Conservation (phyloP, 176 grass and related monocot genomes). For the Aechmea fasciata region DNA sequence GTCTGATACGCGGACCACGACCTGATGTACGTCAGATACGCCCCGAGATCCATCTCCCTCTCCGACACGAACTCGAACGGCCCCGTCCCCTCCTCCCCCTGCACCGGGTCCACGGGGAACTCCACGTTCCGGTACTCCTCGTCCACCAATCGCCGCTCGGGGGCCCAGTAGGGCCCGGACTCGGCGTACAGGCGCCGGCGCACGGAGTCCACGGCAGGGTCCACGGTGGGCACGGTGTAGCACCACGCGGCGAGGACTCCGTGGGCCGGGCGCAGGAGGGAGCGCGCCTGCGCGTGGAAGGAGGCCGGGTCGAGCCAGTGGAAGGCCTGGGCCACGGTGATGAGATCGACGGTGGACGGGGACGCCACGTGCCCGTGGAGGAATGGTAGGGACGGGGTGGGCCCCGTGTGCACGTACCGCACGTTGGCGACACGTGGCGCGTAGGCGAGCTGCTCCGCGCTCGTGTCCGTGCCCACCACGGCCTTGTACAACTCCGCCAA, state of each 20-base stretch:
- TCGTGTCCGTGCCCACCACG: conserved; percentile 82
- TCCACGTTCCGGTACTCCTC: conserved; percentile 49
- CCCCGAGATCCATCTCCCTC: conserved; percentile 38
- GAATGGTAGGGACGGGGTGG: conserved; percentile 13
- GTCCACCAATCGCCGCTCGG: conserved; percentile 43
- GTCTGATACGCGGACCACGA: conserved; percentile 95
- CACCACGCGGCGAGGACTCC: conserved; percentile 87
- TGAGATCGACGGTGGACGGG: conserved; percentile 42
- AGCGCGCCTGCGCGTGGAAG: conserved; percentile 49
- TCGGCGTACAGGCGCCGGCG: conserved; percentile 47
- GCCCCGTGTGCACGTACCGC: conserved; percentile 45
- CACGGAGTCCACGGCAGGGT: conserved; percentile 44
- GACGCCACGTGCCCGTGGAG: conserved; percentile 38
- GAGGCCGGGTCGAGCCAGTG: conserved; percentile 76
- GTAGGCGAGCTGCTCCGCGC: conserved; percentile 56
- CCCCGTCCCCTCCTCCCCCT: conserved; percentile 38
- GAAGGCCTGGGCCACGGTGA: conserved; percentile 81
- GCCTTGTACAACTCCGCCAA: conserved; percentile 45
- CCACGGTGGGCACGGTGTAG: conserved; percentile 58
- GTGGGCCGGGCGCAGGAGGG: conserved; percentile 28
- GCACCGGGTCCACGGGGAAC: conserved; percentile 66
- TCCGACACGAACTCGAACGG: conserved; percentile 63
- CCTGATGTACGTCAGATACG: conserved; percentile 58
- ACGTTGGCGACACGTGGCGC: conserved; percentile 40
- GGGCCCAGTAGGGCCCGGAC: conserved; percentile 53